Evolutionary conservation across 495 filamentous ascomycete genomes (phyloP), one percentile per base, ranked within the genome.

Genomic region (Chaetomium fimeti): DNA sequence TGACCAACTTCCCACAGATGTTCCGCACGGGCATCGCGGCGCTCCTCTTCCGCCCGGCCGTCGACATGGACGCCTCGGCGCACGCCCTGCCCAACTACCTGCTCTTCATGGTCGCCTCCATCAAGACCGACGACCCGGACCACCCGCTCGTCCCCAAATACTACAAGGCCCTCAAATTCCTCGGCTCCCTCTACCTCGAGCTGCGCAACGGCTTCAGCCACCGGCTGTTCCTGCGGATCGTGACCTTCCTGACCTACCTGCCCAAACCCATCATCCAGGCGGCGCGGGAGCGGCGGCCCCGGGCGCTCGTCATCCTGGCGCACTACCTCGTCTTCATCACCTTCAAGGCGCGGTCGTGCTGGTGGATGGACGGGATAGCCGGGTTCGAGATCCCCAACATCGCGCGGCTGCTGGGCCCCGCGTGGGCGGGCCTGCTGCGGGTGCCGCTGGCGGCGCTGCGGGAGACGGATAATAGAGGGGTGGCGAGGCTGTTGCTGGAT

Each of bases 241-340:
- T 77, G 47, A 80, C 77, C 7, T 77, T 77, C 55, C 71, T 75
- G 29, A 79, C 83, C 18, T 80, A 80, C 13, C 72, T 87, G 5
- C 81, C 83, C 0, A 66, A 77, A 2, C 70, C 74, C 13, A 88
- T 85, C 68, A 66, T 85, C 16, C 76, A 80, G 0, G 73, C 85
- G 25, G 79, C 85, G 5, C 75, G 76, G 12, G 69, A 80, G 45
- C 76, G 75, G 12, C 74, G 80, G 42, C 84, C 86, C 0, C 81
- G 87, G 47, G 84, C 88, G 0, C 68, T 84, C 0, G 68, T 84
- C 9, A 78, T 85, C 16, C 32, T 83, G 6, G 79, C 81, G 1
- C 63, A 83, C 51, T 82, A 78, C 55, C 71, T 83, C 16, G 72
- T 68, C 29, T 82, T 83, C 57, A 48, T 72, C 8, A 81, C 79